phyloP scores from a whole-genome alignment of 225 moss, liverwort and hornwort species.

The Takakia lepidozioides region DNA sequence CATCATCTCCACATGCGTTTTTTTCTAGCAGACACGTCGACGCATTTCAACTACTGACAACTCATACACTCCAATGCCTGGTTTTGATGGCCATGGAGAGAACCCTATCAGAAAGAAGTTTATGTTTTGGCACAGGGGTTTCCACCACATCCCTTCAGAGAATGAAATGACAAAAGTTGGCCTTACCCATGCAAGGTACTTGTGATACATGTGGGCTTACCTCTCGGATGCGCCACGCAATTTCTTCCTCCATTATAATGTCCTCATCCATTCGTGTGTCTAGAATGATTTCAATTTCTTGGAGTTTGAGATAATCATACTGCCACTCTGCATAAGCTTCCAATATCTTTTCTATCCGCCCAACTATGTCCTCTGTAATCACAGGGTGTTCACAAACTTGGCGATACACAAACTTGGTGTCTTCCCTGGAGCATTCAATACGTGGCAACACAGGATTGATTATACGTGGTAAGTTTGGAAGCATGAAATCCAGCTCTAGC shows the following conservation, averaged over 20 bases:
- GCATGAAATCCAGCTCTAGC: slow-evolving; percentile 50
- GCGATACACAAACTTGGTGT: slow-evolving; percentile 36
- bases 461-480: slow-evolving; percentile 70
- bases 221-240: slow-evolving; percentile 67
- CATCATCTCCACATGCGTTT: too few species aligned
- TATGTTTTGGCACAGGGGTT: too few species aligned
- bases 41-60: too few species aligned
- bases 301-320: slow-evolving; percentile 55
- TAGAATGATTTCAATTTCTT: slow-evolving; percentile 41
- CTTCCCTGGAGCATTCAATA: slow-evolving; percentile 20
- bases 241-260: slow-evolving; percentile 53
- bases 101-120: too few species aligned
- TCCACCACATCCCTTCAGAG: too few species aligned
- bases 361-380: slow-evolving; percentile 24
- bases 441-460: slow-evolving; percentile 39
- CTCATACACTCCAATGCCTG: too few species aligned
- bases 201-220: slow-evolving; percentile 23
- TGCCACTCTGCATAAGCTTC: slow-evolving; percentile 63
- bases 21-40: too few species aligned
- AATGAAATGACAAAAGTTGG: not conserved
- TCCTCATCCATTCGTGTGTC: slow-evolving; percentile 57
- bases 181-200: not conserved
- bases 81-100: too few species aligned
- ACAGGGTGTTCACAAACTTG: slow-evolving; percentile 65
- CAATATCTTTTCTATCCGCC: slow-evolving; percentile 47